phyloP scores from a whole-genome alignment of 352 stramenopile species.

The Lagenidium giganteum region DNA sequence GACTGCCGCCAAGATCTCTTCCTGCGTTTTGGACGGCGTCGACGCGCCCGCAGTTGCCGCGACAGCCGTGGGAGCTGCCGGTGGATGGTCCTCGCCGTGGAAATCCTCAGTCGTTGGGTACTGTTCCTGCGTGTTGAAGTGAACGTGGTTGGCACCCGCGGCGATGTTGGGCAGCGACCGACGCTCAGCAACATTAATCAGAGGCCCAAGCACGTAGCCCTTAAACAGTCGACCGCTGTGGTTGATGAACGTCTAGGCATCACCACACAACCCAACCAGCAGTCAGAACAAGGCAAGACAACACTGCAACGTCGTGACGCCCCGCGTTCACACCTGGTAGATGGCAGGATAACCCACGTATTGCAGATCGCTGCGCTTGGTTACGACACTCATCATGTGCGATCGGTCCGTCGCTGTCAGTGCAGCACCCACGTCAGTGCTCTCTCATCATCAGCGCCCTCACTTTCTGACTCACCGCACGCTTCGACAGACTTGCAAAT shows the following conservation, averaged over 20 bases:
- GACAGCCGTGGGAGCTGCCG: too few relatives aligned
- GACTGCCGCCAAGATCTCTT: conserved; percentile 51
- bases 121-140: conserved; percentile 79
- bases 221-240: conserved; percentile 78
- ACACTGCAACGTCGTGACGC: not conserved
- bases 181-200: conserved; percentile 72
- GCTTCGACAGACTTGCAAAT: conserved; percentile 84
- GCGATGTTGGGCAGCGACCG: conserved; percentile 69
- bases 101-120: conserved; percentile 71
- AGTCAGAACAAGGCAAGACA: not conserved
- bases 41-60: not conserved
- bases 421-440: not conserved
- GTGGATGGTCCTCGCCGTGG: too few relatives aligned
- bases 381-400: conserved; percentile 82
- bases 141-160: conserved; percentile 40
- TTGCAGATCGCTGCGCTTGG: conserved; percentile 49
- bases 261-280: not conserved
- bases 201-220: conserved; percentile 74
- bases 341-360: conserved; percentile 50
- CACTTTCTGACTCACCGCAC: conserved; percentile 44
- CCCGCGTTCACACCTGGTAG: conserved; percentile 45
- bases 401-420: conserved; percentile 64
- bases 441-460: not conserved
- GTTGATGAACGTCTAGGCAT: conserved; percentile 75
- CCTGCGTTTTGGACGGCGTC: conserved; percentile 17